Evolutionary conservation across 176 grass and related monocot species (phyloP).

Genomic region (Saccharum spontaneum): DNA sequence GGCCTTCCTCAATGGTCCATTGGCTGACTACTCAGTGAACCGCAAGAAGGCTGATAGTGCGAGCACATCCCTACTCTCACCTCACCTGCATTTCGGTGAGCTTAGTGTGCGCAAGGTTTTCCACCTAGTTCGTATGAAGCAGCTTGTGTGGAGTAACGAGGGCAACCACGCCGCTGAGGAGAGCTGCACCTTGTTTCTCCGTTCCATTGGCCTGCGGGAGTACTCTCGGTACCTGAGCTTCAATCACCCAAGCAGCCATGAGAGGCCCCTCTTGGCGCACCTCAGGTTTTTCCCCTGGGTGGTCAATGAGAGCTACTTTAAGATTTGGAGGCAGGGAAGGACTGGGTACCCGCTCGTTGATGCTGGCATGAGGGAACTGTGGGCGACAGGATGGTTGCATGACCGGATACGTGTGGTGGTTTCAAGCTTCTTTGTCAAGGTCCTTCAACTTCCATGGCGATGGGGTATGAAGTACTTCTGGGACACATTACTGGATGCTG

Average conservation of each 20-base stretch:
- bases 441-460: constrained; percentile 91
- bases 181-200: constrained; percentile 84
- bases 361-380: constrained; percentile 95
- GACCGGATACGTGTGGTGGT: constrained; percentile 95
- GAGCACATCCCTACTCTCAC: constrained; percentile 85
- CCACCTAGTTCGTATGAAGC: constrained; percentile 91
- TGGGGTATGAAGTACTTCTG: constrained; percentile 99
- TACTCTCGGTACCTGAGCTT: constrained; percentile 91
- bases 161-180: constrained; percentile 74
- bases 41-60: constrained; percentile 87
- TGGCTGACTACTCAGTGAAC: constrained; percentile 81
- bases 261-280: constrained; percentile 78
- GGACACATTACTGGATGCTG: constrained; percentile 96
- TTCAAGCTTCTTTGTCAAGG: constrained; percentile 94
- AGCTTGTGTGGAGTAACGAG: constrained; percentile 86
- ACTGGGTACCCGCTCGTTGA: constrained; percentile 96
- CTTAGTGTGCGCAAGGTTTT: constrained; percentile 98
- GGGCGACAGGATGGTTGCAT: constrained; percentile 96
- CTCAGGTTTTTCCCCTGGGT: constrained; percentile 94
- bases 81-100: constrained; percentile 88
- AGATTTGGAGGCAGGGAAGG: constrained; percentile 89
- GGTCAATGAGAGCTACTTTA: constrained; percentile 71
- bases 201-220: constrained; percentile 82
- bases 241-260: constrained; percentile 91
- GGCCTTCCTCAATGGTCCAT: constrained; percentile 75